Evolutionary conservation across 352 stramenopile species (phyloP).

Genomic region (Pythium grandisporangium): DNA sequence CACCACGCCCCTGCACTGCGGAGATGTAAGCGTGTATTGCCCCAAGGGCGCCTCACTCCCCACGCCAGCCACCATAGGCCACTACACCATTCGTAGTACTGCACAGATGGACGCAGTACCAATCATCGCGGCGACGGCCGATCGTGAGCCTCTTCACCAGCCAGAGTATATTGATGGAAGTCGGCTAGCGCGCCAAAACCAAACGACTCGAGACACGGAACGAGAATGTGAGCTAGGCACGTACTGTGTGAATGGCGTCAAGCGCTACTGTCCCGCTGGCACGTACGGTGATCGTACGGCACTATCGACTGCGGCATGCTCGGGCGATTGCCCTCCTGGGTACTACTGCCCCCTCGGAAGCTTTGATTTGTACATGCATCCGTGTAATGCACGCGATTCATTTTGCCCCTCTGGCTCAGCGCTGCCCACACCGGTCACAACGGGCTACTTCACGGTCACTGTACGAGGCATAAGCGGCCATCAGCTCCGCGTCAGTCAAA

Average conservation of each 20-base stretch:
- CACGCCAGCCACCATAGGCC: too few species aligned
- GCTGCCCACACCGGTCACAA: constrained; percentile 19
- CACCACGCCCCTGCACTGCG: too few species aligned
- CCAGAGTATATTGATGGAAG: constrained; percentile 6
- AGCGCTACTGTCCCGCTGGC: constrained; percentile 35
- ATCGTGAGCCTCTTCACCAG: too few species aligned
- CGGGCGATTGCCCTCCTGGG: constrained; percentile 39
- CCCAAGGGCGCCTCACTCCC: too few species aligned
- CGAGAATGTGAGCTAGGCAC: constrained; percentile 45
- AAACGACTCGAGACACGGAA: too few species aligned
- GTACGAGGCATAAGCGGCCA: constrained; percentile 10
- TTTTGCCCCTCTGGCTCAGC: constrained; percentile 43
- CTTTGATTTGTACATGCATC: constrained; percentile 16
- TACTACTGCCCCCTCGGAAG: constrained; percentile 58
- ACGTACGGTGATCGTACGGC: constrained; percentile 28
- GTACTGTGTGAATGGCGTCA: constrained; percentile 53
- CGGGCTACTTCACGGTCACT: constrained; percentile 40
- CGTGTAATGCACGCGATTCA: constrained; percentile 21
- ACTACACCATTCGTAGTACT: too few species aligned
- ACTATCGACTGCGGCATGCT: constrained; percentile 23
- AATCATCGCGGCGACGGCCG: too few species aligned
- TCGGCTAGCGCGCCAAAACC: too few species aligned
- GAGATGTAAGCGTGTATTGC: too few species aligned
- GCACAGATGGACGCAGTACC: too few species aligned
- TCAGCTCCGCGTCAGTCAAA: constrained; percentile 40